Conservation (phyloP, 2,329 filamentous ascomycete genomes). For the Cercospora berteroae region DNA sequence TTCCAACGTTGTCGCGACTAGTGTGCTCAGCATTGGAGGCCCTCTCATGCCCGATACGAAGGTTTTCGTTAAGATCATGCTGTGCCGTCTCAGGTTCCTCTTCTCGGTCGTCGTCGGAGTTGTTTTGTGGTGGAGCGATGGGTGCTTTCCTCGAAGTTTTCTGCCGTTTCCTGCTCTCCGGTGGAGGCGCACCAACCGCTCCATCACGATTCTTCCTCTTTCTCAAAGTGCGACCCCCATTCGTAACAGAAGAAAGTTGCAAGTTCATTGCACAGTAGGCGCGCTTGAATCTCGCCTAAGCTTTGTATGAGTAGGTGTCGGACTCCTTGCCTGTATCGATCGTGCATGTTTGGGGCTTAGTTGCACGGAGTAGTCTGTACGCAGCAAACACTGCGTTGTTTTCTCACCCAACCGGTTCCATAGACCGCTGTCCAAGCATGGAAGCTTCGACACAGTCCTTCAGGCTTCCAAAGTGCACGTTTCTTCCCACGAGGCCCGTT, state of each 20-base stretch:
- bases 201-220: neutral
- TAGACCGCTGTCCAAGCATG: neutral
- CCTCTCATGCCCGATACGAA: neutral
- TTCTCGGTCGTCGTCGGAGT: neutral
- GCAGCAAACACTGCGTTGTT: neutral
- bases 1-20: neutral
- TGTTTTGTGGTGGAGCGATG: neutral
- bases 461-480: slow-evolving; percentile 32
- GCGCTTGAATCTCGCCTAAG: too few species aligned
- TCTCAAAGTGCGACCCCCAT: neutral
- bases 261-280: neutral
- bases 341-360: too few species aligned
- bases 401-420: neutral
- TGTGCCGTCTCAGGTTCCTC: neutral
- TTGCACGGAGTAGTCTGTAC: too few species aligned
- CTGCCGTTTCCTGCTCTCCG: neutral
- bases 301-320: too few species aligned
- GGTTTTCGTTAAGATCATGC: neutral
- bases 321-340: too few species aligned
- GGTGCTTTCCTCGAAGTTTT: neutral
- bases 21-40: neutral
- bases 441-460: slow-evolving; percentile 28
- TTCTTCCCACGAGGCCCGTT: slow-evolving; percentile 26
- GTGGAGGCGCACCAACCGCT: neutral
- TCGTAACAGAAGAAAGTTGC: neutral